These are phyloP conservation scores for Beverwykella pulmonaria DNA, from an alignment of 495 filamentous ascomycete species.

Conservation along the genomic window DNA sequence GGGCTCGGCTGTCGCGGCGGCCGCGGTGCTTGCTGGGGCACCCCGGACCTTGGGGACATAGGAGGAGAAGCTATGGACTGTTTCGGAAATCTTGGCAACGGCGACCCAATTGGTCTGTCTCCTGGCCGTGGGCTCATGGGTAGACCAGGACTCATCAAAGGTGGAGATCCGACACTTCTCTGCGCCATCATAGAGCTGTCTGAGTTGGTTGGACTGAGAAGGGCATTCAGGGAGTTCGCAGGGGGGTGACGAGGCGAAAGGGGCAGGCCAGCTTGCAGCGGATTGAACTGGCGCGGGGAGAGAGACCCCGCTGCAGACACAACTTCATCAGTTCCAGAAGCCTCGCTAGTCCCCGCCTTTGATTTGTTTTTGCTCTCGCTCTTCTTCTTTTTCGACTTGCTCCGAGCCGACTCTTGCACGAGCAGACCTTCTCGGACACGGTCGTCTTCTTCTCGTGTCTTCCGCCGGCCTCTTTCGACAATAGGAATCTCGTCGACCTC, in stretches of 20 bases:
- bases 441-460: slow-evolving; percentile 88
- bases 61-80: slow-evolving; percentile 64
- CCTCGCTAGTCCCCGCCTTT: slow-evolving; percentile 11
- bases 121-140: slow-evolving; percentile 88
- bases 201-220: slow-evolving; percentile 39
- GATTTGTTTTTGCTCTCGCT: slow-evolving; percentile 48
- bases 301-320: slow-evolving; percentile 19
- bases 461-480: slow-evolving; percentile 75
- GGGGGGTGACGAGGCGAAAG: slow-evolving; percentile 36
- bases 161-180: slow-evolving; percentile 48
- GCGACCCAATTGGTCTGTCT: slow-evolving; percentile 70
- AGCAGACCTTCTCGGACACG: slow-evolving; percentile 69
- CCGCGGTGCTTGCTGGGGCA: slow-evolving; percentile 72
- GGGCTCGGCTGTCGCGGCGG: slow-evolving; percentile 67
- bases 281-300: slow-evolving; percentile 26
- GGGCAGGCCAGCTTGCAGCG: slow-evolving; percentile 28
- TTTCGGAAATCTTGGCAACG: slow-evolving; percentile 65
- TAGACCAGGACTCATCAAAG: slow-evolving; percentile 81
- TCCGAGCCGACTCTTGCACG: slow-evolving; percentile 61
- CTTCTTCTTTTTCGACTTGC: slow-evolving; percentile 63
- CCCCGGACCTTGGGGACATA: slow-evolving; percentile 61
- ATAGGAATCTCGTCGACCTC: slow-evolving; percentile 64
- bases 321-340: slow-evolving; percentile 6
- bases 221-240: slow-evolving; percentile 36
- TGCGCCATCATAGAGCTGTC: slow-evolving; percentile 42